Conservation (phyloP, 805 yeast genomes). For the Debaryomyces prosopidis region DNA sequence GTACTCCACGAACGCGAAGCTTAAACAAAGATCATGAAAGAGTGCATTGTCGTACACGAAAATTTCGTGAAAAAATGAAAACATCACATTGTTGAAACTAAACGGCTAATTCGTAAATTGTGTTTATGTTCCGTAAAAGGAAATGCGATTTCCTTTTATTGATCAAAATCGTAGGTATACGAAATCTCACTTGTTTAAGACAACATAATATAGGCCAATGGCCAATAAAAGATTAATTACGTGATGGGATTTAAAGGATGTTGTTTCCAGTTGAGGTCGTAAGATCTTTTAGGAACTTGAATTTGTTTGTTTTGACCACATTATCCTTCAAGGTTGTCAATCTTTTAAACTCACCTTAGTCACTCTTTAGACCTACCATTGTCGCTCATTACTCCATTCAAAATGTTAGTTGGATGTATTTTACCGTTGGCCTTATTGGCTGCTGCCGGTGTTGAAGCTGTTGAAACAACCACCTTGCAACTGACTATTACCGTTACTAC, state of each 20-base stretch:
- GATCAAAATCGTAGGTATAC: background rate
- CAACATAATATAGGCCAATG: background rate
- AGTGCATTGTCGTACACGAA: no score
- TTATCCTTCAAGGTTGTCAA: background rate
- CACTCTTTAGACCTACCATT: conserved; percentile 3
- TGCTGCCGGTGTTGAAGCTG: conserved; percentile 13
- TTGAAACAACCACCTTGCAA: conserved; percentile 43
- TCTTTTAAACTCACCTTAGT: conserved; percentile 4
- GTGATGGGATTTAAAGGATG: background rate
- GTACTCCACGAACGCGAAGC: no score
- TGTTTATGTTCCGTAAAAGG: background rate
- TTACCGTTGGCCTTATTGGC: conserved; percentile 16
- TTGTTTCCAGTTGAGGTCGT: background rate
- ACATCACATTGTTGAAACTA: no score
- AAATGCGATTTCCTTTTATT: background rate
- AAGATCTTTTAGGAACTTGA: background rate
- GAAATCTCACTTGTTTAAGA: background rate
- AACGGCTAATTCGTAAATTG: background rate
- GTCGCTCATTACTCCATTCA: background rate
- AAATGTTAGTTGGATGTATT: conserved; percentile 16
- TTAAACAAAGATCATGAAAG: no score
- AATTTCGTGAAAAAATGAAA: no score
- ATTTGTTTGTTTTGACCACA: no score
- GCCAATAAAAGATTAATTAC: background rate
- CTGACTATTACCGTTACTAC: conserved; percentile 48